Evolutionary conservation across 345 rosid genomes (phyloP), one percentile per base, ranked within the genome.

Genomic region (Anacardium occidentale): DNA sequence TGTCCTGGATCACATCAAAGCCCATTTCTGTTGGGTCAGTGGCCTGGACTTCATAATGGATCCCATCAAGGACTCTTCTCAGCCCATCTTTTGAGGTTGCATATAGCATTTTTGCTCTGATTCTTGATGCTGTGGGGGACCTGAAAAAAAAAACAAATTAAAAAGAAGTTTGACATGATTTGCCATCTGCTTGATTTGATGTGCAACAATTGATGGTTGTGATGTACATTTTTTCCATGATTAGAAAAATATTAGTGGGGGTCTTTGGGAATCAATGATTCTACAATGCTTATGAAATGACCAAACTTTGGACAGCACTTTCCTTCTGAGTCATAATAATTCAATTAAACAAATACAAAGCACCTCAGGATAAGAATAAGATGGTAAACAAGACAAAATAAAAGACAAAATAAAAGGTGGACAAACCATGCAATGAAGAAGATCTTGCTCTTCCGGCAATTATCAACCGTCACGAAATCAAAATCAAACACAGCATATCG

Each of bases 1-100:
- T 81, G 66, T 88, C 96, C 75, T 57, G 78, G 32, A 94, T 94
- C 63, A 94, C 80, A 84, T 94, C 97, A 61, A 94, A 86, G 10
- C 95, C 98, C 98, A 94, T 94, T 87, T 91, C 98, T 0, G 96
- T 82, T 7, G 93, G 91, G 76, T 94, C 98, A 5, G 98, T 94
- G 44, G 98, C 98, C 76, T 94, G 98, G 25, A 94, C 83, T 74
- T 94, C 97, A 76, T 94, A 94, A 74, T 88, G 93, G 77, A 94
- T 84, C 10, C 98, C 98, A 26, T 94, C 98, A 15, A 94, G 82
- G 42, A 85, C 97, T 77, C 97, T 88, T 77, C 97, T 88, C 68
- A 94, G 72, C 22, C 94, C 98, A 66, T 67, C 90, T 55, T 94
- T 94, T 0, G 98, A 94, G 57, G 98, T 94, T 34, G 97, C 98